Evolutionary conservation across 768 basidiomycete species (phyloP), one percentile per base, ranked within the genome.

Genomic region (Trametes cingulata): DNA sequence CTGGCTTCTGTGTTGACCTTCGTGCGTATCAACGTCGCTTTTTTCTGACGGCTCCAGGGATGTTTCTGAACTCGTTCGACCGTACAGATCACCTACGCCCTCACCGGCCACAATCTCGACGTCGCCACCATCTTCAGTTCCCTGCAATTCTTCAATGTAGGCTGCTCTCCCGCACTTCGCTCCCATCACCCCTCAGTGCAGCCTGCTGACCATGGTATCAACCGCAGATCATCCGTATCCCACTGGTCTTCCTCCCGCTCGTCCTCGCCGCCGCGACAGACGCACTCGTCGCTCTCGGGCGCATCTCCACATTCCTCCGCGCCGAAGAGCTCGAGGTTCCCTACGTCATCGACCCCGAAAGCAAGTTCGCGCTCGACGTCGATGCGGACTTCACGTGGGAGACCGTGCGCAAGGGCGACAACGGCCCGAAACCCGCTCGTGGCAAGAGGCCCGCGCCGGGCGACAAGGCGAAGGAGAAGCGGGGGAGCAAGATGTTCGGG

Each of bases 381-480:
- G 78, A 84, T 45, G 80, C 82, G 53, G 69, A 85, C 12, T 96
- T 96, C 74, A 85, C 85, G 0, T 98, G 95, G 95, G 95, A 97
- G 68, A 81, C 85, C 1, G 80, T 83, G 47, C 64, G 67, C 0
- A 79, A 77, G 43, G 53, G 27, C 14, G 43, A 24, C 10, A 52
- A 29, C 15, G 59, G 55, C 7, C 35, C 49, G 24, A 58, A 60
- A 60, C 65, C 36, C 62, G 57, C 33, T 50, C 57, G 55, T 1
- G 33, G 61, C 43, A 22, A 71, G 54, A 65, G 27, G 45, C 22
- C n/a, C 29, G 43, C 42, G 36, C 57, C 48, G 40, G 53, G 64
- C 14, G 33, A 67, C 71, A 15, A 67, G 15, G 33, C 53, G 25
- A 52, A 61, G 60, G 47, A 45, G 41, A 25, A 33, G 43, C 2